Base-by-base conservation (phyloP, 495 filamentous ascomycete genomes). In the Aspergillus egyptiacus region DNA sequence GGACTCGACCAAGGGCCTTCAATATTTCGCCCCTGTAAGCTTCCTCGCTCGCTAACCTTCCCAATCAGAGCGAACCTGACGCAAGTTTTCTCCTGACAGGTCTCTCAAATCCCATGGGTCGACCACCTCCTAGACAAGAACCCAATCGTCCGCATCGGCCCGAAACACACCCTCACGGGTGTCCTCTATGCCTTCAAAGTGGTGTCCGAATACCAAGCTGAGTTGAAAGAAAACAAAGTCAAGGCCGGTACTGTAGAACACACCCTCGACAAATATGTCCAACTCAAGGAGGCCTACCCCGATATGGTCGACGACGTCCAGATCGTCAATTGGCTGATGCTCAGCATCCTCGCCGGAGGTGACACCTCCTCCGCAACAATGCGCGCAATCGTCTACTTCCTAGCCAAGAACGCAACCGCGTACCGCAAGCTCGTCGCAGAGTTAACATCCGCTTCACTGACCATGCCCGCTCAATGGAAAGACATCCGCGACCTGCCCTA, bases 91-190 rank as follows among this genome's bases (percentile, higher is more conserved):
- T 20, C 18, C 23, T 11, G 22, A 14, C 18, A 46, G 44, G 44
- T 49, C 18, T 49, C 46, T 3, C 46, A 49, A 25, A 49, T 49
- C 19, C 82, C 82, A 25, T 64, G 76, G 53, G 70, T 86, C n/a
- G 82, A 84, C 53, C 64, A 66, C 6, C 48, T 82, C 35, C 68
- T 83, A 38, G 69, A 79, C 47, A 84, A 82, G 54, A 84, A 84
- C 50, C 78, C 78, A 2, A 42, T 68, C 25, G 34, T 50, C 17
- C 53, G 53, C 17, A 51, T 63, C 25, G 58, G 57, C 1, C 58
- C 60, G 6, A 58, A 58, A 0, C 47, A 49, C 25, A 55, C 33
- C 4, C 50, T 61, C 31, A 59, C 56, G 11, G 57, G 55, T 25
- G 58, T 64, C 11, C 57, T 57, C 20, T 49, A 59, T 32, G 56